phyloP scores from a whole-genome alignment of 2,329 filamentous ascomycete species.

The Alternaria sp. region DNA sequence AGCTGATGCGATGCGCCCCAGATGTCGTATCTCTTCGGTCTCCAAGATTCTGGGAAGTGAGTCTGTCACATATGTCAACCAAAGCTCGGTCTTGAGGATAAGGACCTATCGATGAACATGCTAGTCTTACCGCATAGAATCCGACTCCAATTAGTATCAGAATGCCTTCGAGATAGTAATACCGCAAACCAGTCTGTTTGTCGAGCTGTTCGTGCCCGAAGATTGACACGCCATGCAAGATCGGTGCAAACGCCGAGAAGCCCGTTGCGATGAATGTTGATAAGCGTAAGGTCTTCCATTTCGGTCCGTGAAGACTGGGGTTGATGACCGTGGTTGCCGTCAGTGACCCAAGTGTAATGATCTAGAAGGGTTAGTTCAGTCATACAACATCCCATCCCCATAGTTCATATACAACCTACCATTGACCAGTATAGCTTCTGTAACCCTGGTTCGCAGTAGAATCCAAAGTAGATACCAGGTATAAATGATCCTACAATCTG shows the following conservation, averaged over 20 bases:
- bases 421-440: conserved; percentile 51
- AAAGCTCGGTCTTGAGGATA: conserved; percentile 70
- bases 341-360: conserved; percentile 59
- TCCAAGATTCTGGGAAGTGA: conserved; percentile 73
- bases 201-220: conserved; percentile 66
- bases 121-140: conserved; percentile 80
- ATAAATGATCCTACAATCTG: conserved; percentile 89
- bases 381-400: not conserved
- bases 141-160: conserved; percentile 72
- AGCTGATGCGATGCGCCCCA: conserved; percentile 89
- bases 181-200: conserved; percentile 66
- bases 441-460: conserved; percentile 47
- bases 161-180: conserved; percentile 1
- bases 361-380: not conserved
- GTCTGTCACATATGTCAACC: conserved; percentile 67
- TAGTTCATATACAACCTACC: conserved; percentile 31
- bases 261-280: conserved; percentile 88
- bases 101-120: conserved; percentile 57
- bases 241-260: conserved; percentile 80
- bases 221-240: conserved; percentile 71
- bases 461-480: conserved; percentile 71
- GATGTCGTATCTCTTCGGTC: conserved; percentile 82
- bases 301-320: conserved; percentile 80
- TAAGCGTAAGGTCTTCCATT: conserved; percentile 82
- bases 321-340: conserved; percentile 80